Evolutionary conservation across 78 protist genomes (phyloP), one percentile per base, ranked within the genome.

Genomic region (Dictyostelium purpureum): DNA sequence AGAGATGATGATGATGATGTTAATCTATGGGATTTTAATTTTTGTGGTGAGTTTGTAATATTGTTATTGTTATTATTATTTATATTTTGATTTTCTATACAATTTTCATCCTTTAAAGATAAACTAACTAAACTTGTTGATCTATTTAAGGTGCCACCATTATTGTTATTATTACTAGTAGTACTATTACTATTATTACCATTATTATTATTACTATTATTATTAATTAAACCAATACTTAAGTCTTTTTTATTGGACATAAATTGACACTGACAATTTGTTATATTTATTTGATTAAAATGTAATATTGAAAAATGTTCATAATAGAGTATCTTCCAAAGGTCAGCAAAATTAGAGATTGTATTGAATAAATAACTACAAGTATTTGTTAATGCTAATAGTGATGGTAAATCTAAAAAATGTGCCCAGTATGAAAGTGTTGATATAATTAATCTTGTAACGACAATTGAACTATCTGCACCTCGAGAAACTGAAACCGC

Each of bases 401-500:
- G 45, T 21, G 91, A 85, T 4, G 33, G 43, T 40, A 71, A 85
- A 47, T 85, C 91, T 19, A 85, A 57, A 18, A 12, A 51, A 19
- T 85, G 73, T 21, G 91, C 61, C 91, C 91, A 85, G 61, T 73
- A 85, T 12, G 91, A 79, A 18, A 85, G 28, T 28, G 91, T 85
- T 28, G 91, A 85, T 14, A 85, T 85, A 24, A 85, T 85, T n/a
- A 71, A 85, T 59, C 81, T 51, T 4, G 69, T 40, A 2, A 80
- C 77, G 38, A 56, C 6, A 56, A 56, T 56, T 24, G 19, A 24
- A 56, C 24, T 56, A 24, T n/a, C n/a, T n/a, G 19, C 24, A 61
- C 31, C 31, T 4, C 18, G 0, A 11, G 24, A 31, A 61, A 4
- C 14, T 31, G 42, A 26, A n/a, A 28, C 14, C 26, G 19, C 33